Conservation (phyloP, 2,329 filamentous ascomycete species). For the Cercospora nicotianae region DNA sequence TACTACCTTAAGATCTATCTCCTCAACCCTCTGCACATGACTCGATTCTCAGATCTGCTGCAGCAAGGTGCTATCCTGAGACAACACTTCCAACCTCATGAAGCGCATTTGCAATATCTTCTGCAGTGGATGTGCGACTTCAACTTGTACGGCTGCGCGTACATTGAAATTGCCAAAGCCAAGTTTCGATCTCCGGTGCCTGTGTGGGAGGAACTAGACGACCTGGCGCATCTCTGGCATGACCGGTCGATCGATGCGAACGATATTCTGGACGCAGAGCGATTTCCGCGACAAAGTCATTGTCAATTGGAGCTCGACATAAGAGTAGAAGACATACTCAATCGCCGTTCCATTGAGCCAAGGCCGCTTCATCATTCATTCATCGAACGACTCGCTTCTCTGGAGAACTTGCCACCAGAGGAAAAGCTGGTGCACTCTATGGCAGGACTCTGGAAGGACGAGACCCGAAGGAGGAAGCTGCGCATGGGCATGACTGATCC, state of each 20-base stretch:
- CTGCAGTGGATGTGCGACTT: conserved; percentile 98
- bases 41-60: conserved; percentile 80
- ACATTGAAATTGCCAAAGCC: conserved; percentile 69
- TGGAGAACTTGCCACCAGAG: conserved; percentile 59
- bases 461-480: conserved; percentile 74
- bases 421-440: conserved; percentile 90
- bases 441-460: conserved; percentile 89
- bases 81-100: conserved; percentile 82
- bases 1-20: conserved; percentile 95
- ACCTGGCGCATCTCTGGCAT: conserved; percentile 73
- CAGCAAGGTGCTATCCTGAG: conserved; percentile 87
- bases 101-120: conserved; percentile 88
- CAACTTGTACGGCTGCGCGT: conserved; percentile 92
- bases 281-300: conserved; percentile 76
- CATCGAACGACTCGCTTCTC: conserved; percentile 61
- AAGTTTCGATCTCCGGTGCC: conserved; percentile 77
- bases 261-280: conserved; percentile 61
- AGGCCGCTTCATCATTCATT: conserved; percentile 87
- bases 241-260: conserved; percentile 64
- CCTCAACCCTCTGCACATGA: conserved; percentile 82
- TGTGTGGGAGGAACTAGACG: conserved; percentile 61
- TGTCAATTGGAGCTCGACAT: conserved; percentile 90
- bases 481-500: conserved; percentile 65
- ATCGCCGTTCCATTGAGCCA: conserved; percentile 71
- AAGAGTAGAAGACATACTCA: conserved; percentile 82